Evolutionary conservation across 371 early-diverging fungal species (phyloP).

Genomic region (Enterospora canceri): DNA sequence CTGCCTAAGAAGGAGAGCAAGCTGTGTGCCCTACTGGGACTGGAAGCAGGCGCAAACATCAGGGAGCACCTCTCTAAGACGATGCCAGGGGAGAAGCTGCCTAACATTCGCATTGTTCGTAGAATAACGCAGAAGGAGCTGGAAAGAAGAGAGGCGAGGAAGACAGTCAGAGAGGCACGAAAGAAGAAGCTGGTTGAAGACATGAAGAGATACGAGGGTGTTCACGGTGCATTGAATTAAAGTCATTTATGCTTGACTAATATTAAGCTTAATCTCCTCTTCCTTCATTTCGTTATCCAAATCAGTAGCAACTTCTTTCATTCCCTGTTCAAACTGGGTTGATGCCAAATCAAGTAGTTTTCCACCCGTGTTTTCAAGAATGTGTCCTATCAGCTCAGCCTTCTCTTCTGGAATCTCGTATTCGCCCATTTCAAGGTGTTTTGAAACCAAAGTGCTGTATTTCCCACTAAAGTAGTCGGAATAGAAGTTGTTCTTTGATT

Average conservation of each 20-base stretch:
- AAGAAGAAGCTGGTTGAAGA: constrained; percentile 18
- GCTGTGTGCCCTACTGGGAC: constrained; percentile 86
- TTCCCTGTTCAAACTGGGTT: background rate
- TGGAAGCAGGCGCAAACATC: constrained; percentile 89
- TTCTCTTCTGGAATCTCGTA: background rate
- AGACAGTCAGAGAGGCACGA: constrained; percentile 15
- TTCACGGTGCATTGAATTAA: background rate
- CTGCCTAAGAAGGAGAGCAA: constrained; percentile 93
- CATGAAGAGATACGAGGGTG: constrained; percentile 21
- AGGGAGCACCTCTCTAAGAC: constrained; percentile 59
- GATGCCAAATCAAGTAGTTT: background rate
- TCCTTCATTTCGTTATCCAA: background rate
- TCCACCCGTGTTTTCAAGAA: background rate
- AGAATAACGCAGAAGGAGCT: constrained; percentile 3
- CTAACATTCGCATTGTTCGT: constrained; percentile 28
- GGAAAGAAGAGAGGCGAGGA: constrained; percentile 6
- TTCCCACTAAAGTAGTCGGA: background rate
- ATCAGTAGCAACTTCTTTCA: background rate
- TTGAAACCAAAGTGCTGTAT: background rate
- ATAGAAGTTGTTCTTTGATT: background rate
- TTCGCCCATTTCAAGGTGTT: background rate
- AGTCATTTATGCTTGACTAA: background rate
- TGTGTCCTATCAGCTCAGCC: background rate
- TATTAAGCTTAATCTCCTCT: background rate
- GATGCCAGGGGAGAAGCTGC: constrained; percentile 28